Evolutionary conservation across 148 eudicot genomes (phyloP).

Genomic region (Fagopyrum tataricum): DNA sequence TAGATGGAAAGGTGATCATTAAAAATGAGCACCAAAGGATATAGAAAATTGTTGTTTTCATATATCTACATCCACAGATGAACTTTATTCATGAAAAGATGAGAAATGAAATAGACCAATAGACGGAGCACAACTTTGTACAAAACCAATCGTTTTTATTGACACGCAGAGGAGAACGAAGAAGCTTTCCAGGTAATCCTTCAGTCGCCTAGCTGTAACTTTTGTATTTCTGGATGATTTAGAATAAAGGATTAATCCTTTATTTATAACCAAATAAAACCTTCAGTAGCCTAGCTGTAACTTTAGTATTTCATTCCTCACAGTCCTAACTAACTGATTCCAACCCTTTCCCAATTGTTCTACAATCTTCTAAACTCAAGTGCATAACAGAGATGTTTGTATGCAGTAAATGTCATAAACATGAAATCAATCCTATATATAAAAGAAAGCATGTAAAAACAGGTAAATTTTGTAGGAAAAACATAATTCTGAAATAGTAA

Average conservation of each 20-base stretch:
- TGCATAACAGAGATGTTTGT: neutral
- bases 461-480: neutral
- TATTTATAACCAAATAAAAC: too few species aligned
- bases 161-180: neutral
- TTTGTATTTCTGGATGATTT: too few species aligned
- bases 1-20: neutral
- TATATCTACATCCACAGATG: neutral
- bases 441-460: neutral
- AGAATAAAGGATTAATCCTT: too few species aligned
- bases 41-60: neutral
- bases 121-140: neutral
- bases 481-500: neutral
- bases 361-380: neutral
- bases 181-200: neutral
- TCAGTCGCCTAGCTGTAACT: too few species aligned
- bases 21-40: neutral
- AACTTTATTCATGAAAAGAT: neutral
- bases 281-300: too few species aligned
- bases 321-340: too few species aligned
- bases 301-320: too few species aligned
- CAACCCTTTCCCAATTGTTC: too few species aligned
- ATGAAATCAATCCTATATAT: neutral
- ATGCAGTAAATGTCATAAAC: neutral
- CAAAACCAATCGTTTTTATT: neutral
- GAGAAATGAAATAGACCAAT: neutral